Evolutionary conservation across 305 asterid species (phyloP), one percentile per base, ranked within the genome.

Genomic region (Fraxinus albicans): DNA sequence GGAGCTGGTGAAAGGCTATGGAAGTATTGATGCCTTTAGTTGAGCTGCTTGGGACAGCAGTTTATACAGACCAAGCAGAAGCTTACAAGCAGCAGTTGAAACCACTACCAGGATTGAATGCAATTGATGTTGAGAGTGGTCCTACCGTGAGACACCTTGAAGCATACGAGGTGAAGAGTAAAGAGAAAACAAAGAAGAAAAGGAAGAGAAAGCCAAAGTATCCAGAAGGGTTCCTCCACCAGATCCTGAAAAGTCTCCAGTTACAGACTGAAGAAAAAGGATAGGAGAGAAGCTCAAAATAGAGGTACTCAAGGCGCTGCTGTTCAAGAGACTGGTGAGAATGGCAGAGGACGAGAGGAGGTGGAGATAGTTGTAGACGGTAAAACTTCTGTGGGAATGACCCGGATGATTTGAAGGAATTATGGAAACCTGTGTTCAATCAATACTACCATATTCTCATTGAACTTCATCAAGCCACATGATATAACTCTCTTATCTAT

Each of bases 141-240:
- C 79, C 79, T 3, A 36, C 79, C 4, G 36, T 55, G 86, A 10
- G 60, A 40, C 13, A 86, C 19, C 12, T 89, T 8, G 96, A 92
- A 79, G 85, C 91, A 31, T 86, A 25, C 1, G 98, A 91, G 78
- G 86, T 84, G 2, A 96, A 93, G 89, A 89, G 33, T 47, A 96
- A 93, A 93, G 99, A 96, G 79, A 96, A 89, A 83, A 63, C 91
- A 92, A 33, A 33, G 34, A 94, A 94, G 85, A 96, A 93, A 85
- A 88, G 98, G 86, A 93, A 93, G 91, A 96, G 98, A n/a, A n/a
- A 94, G 89, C 97, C 98, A 1, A 92, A 76, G 86, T 92, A 94
- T 79, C 98, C 98, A 0, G 93, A 96, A 89, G 99, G 98, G 50
- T 94, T 93, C 85, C 98, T 34, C 36, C 36, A 34, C 36, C 36